A percentile compares a stretch with the other conserved stretches of the same genome.
Evolutionary conservation across 306 rosid genomes (phyloP).

Genomic region (Cicer arietinum): DNA sequence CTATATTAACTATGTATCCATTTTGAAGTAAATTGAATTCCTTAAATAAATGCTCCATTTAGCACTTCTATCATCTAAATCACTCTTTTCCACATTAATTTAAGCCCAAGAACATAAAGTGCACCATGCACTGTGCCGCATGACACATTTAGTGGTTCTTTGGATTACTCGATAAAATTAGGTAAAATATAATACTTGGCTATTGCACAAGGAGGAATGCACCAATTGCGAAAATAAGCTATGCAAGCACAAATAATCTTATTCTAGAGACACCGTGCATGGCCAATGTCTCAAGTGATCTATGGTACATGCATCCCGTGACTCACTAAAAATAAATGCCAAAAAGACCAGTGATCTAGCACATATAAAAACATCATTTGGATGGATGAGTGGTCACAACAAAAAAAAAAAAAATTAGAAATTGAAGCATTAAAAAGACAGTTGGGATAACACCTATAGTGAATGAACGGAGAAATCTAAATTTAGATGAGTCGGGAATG

Average conservation of each 20-base stretch:
- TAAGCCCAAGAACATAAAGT: constrained; percentile 14
- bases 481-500: neutral
- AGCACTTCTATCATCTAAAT: neutral
- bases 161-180: neutral
- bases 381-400: neutral
- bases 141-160: neutral
- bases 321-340: neutral
- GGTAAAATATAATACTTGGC: neutral
- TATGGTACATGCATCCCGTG: neutral
- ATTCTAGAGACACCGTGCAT: neutral
- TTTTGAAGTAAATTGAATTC: neutral
- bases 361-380: constrained; percentile 9
- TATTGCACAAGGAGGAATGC: neutral
- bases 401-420: neutral
- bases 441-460: neutral
- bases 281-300: neutral
- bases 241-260: neutral
- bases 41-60: neutral
- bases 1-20: neutral
- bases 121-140: neutral
- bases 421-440: constrained; percentile 5
- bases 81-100: neutral
- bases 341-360: neutral
- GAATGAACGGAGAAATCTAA: neutral
- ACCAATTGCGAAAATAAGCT: constrained; percentile 12